phyloP scores from a whole-genome alignment of 495 filamentous ascomycete genomes.

The Immersiella caudata region DNA sequence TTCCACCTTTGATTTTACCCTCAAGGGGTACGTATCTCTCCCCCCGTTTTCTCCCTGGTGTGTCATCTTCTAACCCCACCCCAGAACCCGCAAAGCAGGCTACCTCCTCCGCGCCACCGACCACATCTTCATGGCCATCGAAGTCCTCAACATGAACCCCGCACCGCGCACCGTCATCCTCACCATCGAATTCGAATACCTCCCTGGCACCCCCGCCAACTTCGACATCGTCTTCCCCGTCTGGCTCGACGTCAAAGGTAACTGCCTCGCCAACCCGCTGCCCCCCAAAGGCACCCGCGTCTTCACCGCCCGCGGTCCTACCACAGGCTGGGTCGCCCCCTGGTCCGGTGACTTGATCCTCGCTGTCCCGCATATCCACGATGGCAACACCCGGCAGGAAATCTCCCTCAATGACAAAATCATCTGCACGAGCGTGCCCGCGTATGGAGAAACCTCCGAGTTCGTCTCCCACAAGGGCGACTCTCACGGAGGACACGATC shows the following conservation, averaged over 20 bases:
- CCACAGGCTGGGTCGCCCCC: not conserved
- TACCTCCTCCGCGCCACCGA: conserved; percentile 18
- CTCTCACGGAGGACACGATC: conserved; percentile 16
- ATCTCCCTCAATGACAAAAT: conserved; percentile 9
- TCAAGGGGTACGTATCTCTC: conserved; percentile 4
- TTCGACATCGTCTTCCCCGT: conserved; percentile 21
- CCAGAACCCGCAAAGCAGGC: conserved; percentile 19
- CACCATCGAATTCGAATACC: conserved; percentile 17
- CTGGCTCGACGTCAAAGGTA: conserved; percentile 23
- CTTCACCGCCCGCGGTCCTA: conserved; percentile 5
- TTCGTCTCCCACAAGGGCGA: conserved; percentile 16
- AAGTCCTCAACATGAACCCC: conserved; percentile 14
- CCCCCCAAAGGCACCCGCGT: not conserved
- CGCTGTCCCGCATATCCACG: conserved; percentile 21
- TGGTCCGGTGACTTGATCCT: conserved; percentile 9
- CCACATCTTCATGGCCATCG: conserved; percentile 7
- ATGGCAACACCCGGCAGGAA: conserved; percentile 18
- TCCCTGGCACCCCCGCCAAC: not conserved
- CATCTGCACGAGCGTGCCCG: conserved; percentile 16
- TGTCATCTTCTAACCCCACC: too few relatives aligned
- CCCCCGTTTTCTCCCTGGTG: too few relatives aligned
- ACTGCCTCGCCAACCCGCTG: conserved; percentile 15
- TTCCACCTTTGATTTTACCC: conserved; percentile 16
- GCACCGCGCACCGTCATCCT: conserved; percentile 7
- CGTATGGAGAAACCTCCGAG: conserved; percentile 19